phyloP scores from a whole-genome alignment of 192 early-diverging fungal genomes.

The Entomortierella parvispora region DNA sequence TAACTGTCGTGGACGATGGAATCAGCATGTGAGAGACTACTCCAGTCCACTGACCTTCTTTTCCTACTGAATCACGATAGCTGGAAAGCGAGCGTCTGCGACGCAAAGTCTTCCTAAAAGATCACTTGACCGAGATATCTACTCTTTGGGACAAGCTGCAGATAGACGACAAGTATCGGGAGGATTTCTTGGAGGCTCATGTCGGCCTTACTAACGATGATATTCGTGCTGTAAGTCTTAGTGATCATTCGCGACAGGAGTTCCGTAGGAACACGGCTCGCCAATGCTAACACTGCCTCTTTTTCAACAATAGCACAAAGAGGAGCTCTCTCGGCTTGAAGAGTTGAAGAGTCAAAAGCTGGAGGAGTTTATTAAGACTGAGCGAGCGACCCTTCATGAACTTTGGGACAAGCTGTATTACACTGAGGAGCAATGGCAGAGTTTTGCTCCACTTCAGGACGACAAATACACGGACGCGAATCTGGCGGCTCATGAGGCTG shows the following conservation, averaged over 20 bases:
- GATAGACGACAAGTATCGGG: constrained; percentile 31
- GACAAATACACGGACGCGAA: constrained; percentile 40
- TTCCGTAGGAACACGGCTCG: not conserved
- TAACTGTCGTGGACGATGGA: not conserved
- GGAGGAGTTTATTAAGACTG: constrained; percentile 53
- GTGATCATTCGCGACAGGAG: not conserved
- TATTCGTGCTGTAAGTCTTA: constrained; percentile 28
- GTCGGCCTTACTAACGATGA: constrained; percentile 18
- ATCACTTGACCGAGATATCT: constrained; percentile 16
- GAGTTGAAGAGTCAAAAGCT: constrained; percentile 52
- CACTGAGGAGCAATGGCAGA: constrained; percentile 30
- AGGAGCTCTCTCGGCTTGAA: constrained; percentile 48
- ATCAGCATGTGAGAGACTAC: not conserved
- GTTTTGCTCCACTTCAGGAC: constrained; percentile 23
- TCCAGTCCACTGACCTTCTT: not conserved
- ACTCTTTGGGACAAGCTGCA: constrained; percentile 37
- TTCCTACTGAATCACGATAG: constrained; percentile 7
- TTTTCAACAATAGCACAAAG: constrained; percentile 46
- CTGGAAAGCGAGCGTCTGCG: constrained; percentile 28
- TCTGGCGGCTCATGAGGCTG: constrained; percentile 53
- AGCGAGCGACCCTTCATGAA: constrained; percentile 40
- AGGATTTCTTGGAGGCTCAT: constrained; percentile 25
- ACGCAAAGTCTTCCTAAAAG: constrained; percentile 27
- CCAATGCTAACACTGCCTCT: not conserved
- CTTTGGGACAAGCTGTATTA: constrained; percentile 59